phyloP scores from a whole-genome alignment of 495 filamentous ascomycete species.

The Astrocystis sublimbata region DNA sequence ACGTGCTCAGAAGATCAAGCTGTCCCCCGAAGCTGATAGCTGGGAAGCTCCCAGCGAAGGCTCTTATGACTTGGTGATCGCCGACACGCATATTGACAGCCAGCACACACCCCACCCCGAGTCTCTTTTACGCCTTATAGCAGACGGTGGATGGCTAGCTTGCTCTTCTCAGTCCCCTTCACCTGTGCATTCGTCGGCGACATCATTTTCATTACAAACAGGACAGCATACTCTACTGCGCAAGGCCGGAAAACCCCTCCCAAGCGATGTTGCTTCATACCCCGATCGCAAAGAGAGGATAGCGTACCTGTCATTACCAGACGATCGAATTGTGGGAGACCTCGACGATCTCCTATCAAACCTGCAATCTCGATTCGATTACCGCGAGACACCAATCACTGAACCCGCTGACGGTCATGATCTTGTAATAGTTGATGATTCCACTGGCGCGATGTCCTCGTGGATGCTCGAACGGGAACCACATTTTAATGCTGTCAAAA shows the following conservation, averaged over 20 bases:
- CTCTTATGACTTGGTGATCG: conserved; percentile 18
- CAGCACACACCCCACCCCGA: background rate
- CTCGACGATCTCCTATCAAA: background rate
- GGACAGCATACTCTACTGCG: conserved; percentile 11
- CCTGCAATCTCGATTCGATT: background rate
- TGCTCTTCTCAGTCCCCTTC: conserved; percentile 1
- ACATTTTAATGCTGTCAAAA: conserved; percentile 21
- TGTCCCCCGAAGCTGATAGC: conserved; percentile 2
- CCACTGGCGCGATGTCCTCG: conserved; percentile 18
- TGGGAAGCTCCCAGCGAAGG: conserved; percentile 4
- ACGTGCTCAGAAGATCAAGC: conserved; percentile 1
- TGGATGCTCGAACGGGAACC: conserved; percentile 18
- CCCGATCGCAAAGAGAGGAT: background rate
- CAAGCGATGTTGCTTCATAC: background rate
- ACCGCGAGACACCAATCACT: conserved; percentile 10
- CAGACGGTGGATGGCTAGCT: conserved; percentile 19
- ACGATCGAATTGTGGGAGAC: background rate
- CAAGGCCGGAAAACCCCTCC: background rate
- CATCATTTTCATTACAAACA: conserved; percentile 11
- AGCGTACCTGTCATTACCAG: background rate
- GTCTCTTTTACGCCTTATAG: conserved; percentile 5
- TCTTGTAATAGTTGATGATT: conserved; percentile 23
- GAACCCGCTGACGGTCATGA: conserved; percentile 9
- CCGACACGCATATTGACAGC: background rate
- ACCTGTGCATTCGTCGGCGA: background rate